Base-by-base conservation (phyloP, 495 filamentous ascomycete species). In the Tuber indicum region DNA sequence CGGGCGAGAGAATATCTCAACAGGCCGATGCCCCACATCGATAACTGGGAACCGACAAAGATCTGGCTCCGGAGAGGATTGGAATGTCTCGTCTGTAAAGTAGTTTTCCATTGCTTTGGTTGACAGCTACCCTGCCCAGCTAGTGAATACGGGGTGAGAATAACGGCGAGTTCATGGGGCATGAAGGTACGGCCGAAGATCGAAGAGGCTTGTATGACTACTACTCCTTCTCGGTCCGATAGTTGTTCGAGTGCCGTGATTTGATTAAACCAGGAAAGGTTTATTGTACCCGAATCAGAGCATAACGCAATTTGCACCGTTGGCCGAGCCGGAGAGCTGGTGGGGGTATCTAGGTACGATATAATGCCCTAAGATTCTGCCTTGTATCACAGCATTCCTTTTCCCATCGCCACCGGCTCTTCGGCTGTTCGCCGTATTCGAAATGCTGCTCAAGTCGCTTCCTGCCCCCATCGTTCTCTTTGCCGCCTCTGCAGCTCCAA, bases 401-500 rank as follows among this genome's bases (percentile, higher is more conserved):
- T 23, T 23, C 4, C 47, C 21, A 17, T 23, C 47, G 23, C 47
- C 19, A 7, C 2, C 14, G 6, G 4, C 47, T 49, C 47, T 49
- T 49, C 47, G 14, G 47, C 47, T 1, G 7, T 49, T 23, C 47
- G 7, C 47, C 21, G 66, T 43, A 21, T 47, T 72, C 39, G 70
- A 39, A 73, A 79, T 79, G 78, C 44, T 79, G 69, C 46, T 77
- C 23, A 52, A 71, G 49, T 78, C 78, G 8, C 75, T 78, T 75
- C 72, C 78, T 78, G 70, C 75, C 26, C 76, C 78, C 21, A 70
- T 72, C 3, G 42, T 58, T 52, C 43, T 79, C 43, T 72, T 72
- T 21, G 69, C 47, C 17, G 73, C 45, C 26, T 42, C 72, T 42
- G 78, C 78, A 12, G 73, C 41, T 4, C 76, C 76, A 86, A 76